phyloP scores from a whole-genome alignment of 2,329 filamentous ascomycete species.

The Cordyceps cateniannulata region DNA sequence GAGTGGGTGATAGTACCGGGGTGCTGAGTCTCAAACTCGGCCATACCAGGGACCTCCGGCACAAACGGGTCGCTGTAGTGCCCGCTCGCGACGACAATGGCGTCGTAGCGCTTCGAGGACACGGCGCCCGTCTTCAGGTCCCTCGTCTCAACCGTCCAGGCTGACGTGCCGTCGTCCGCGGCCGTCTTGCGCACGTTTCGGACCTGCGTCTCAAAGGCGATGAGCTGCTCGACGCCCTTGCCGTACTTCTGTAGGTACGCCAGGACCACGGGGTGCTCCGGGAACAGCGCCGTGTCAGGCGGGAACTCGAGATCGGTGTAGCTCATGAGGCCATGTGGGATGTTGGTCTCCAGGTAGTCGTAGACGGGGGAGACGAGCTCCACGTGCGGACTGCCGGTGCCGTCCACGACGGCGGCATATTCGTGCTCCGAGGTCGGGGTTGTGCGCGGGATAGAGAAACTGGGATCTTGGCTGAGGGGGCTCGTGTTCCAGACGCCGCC shows the following conservation, averaged over 20 bases:
- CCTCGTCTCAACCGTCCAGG: slow-evolving; percentile 39
- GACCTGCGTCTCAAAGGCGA: slow-evolving; percentile 59
- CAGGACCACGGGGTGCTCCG: slow-evolving; percentile 55
- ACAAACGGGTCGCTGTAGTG: slow-evolving; percentile 57
- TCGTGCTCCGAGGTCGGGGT: slow-evolving; percentile 26
- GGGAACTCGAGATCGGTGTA: slow-evolving; percentile 59
- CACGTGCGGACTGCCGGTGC: background rate
- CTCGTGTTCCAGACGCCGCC: slow-evolving; percentile 72
- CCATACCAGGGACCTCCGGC: slow-evolving; percentile 49
- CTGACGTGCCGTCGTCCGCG: slow-evolving; percentile 24
- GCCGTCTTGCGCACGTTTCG: slow-evolving; percentile 30
- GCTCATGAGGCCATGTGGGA: slow-evolving; percentile 64
- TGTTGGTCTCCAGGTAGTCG: slow-evolving; percentile 67
- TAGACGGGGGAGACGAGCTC: slow-evolving; percentile 67
- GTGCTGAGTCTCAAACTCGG: slow-evolving; percentile 42
- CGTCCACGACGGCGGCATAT: slow-evolving; percentile 36
- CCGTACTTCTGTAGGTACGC: slow-evolving; percentile 61
- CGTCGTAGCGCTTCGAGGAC: slow-evolving; percentile 44
- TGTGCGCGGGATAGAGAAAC: slow-evolving; percentile 25
- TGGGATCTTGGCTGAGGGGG: slow-evolving; percentile 19
- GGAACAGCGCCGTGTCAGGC: slow-evolving; percentile 56
- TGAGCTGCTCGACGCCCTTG: slow-evolving; percentile 47
- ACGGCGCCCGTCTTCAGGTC: slow-evolving; percentile 23
- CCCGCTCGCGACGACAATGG: slow-evolving; percentile 55
- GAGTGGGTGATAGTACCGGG: slow-evolving; percentile 53